Conservation (phyloP, 2,329 filamentous ascomycete species). For the Cordyceps fumosorosea region DNA sequence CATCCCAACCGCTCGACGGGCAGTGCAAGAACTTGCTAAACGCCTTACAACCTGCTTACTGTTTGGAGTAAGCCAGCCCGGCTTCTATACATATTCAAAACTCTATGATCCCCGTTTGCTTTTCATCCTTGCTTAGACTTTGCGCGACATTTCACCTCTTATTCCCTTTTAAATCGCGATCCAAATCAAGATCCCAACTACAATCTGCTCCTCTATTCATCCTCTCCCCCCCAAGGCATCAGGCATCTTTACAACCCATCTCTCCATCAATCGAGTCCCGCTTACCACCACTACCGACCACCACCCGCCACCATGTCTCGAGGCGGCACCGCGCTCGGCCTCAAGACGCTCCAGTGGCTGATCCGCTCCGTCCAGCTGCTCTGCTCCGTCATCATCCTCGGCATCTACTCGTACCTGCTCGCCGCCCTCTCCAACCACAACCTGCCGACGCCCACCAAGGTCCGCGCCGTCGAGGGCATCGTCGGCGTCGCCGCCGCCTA, state of each 20-base stretch:
- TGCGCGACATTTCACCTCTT: no score
- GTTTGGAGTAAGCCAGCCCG: not conserved
- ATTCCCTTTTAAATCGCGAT: no score
- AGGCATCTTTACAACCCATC: not conserved
- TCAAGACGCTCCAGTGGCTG: constrained; percentile 64
- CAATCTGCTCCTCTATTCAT: not conserved
- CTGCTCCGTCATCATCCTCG: constrained; percentile 66
- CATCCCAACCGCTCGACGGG: not conserved
- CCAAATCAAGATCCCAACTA: no score
- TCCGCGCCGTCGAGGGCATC: constrained; percentile 72
- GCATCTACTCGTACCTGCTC: constrained; percentile 80
- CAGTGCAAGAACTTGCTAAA: not conserved
- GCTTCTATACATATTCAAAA: not conserved
- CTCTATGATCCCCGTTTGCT: not conserved
- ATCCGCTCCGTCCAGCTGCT: constrained; percentile 69
- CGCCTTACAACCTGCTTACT: constrained; percentile 9
- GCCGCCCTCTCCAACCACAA: constrained; percentile 61
- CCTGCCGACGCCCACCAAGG: constrained; percentile 54
- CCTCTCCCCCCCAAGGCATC: not conserved
- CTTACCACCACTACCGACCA: not conserved
- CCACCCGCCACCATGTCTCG: not conserved
- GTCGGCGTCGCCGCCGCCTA: constrained; percentile 70
- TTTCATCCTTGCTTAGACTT: not conserved
- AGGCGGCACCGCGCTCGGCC: constrained; percentile 34
- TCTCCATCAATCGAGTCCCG: not conserved